Evolutionary conservation across 148 eudicot genomes (phyloP), one percentile per base, ranked within the genome.

Genomic region (Camellia japonica): DNA sequence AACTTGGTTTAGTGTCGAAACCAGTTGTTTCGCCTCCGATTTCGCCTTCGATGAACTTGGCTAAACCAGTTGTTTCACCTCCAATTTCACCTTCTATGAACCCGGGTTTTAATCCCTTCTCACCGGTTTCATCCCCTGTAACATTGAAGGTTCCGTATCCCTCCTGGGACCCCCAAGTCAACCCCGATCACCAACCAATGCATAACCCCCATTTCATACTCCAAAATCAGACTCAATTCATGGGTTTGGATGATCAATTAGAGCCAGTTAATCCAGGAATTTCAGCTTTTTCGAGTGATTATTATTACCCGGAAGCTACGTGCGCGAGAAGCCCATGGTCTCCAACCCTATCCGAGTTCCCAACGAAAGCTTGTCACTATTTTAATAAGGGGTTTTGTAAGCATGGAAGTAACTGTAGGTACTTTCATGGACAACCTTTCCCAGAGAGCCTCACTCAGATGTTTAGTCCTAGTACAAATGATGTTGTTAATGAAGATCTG

Each of bases 321-420:
- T 75, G 76, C 47, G 69, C 90, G 61, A 83, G 85, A 43, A 81
- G 78, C 71, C 83, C 84, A n/a, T 69, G 81, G 52, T 82, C 89
- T 77, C 81, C 83, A 8, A 85, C 76, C 71, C 56, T 82, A 19
- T 78, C 87, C 12, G 91, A 94, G n/a, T 82, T 88, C 68, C 89
- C 93, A 8, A 75, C 83, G 6, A 95, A 95, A 86, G 81, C 83
- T 43, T 95, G 99, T 81, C 97, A 89, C 80, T 95, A 92, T 67
- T 93, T 86, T 82, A 88, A 68, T 72, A 93, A 88, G 80, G 99
- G 99, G 10, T 88, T 81, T 63, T 93, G 99, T 69, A 95, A 88
- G 89, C 94, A 95, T 80, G 99, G 97, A 64, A 87, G 75, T 72
- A 90, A 80, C 44, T 95, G 99, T 74, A 85, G 97, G 83, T 95